Evolutionary conservation across 2,329 filamentous ascomycete species (phyloP), one percentile per base, ranked within the genome.

Genomic region (Hymenoscyphus fructigenus): DNA sequence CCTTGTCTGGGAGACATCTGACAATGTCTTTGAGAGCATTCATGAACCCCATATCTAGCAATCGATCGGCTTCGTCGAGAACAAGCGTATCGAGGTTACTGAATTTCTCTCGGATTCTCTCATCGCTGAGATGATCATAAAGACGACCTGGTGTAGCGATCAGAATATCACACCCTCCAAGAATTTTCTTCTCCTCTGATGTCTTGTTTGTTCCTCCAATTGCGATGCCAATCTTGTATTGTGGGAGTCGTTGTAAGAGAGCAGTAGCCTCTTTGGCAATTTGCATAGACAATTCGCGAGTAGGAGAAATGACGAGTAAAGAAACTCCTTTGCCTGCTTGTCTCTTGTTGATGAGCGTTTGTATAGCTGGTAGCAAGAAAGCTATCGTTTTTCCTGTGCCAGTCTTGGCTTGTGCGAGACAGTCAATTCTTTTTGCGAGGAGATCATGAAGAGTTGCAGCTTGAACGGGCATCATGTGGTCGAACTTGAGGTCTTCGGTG

Each of bases 331-430:
- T 80, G 2, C 63, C 65, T n/a, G 73, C 71, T 17, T 71, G 72
- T 59, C 78, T 74, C 10, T 72, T 81, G 44, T 80, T 76, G 61
- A 84, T 86, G 38, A 96, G 83, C 0, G 80, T 77, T 76, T 97
- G 92, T 61, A 98, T 80, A 7, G 93, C 82, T 60, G 95, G 95
- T 6, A 98, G 79, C 28, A 99, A 83, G 82, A 98, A 99, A 41
- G 92, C 95, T 64, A 98, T 81, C 0, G 95, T 99, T 81, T 99
- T 99, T 76, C 95, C 95, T 3, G 95, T 98, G 76, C 95, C 95
- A 9, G 95, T 99, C 80, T 92, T 97, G 66, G 95, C 95, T 81
- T 98, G 95, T 57, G 94, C 95, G 70, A 98, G 84, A 72, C 90
- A 92, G 73, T 66, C 72, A 7, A 56, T 85, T 26, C 95, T 93